These are phyloP conservation scores for Serpula lacrymans DNA, from an alignment of 768 basidiomycete genomes.

Conservation along the genomic window DNA sequence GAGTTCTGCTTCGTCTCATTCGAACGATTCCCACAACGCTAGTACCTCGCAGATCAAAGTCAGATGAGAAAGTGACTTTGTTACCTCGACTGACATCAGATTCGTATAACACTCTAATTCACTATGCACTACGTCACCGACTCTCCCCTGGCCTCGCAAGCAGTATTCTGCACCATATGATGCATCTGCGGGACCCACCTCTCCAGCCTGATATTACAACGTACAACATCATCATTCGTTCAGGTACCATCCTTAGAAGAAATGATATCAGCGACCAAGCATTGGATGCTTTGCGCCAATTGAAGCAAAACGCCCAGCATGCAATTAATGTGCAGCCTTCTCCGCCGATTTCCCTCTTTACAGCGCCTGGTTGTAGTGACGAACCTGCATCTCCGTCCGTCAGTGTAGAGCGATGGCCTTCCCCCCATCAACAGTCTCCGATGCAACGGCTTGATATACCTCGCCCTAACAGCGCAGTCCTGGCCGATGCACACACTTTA, in stretches of 20 bases:
- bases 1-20: constrained; percentile 41
- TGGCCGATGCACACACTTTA: constrained; percentile 45
- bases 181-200: constrained; percentile 33
- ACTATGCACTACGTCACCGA: constrained; percentile 65
- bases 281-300: constrained; percentile 30
- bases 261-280: constrained; percentile 39
- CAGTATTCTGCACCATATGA: constrained; percentile 55
- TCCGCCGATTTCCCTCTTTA: constrained; percentile 8
- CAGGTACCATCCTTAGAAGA: constrained; percentile 47
- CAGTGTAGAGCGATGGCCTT: constrained; percentile 7
- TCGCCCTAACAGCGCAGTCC: constrained; percentile 7
- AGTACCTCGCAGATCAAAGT: constrained; percentile 13
- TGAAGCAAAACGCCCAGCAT: constrained; percentile 17
- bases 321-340: constrained; percentile 19
- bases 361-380: too few species aligned
- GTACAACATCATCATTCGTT: constrained; percentile 57
- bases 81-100: constrained; percentile 35
- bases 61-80: constrained; percentile 8
- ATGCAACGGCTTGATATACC: too few species aligned
- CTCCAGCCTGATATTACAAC: constrained; percentile 48
- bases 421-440: constrained; percentile 4
- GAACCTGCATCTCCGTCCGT: too few species aligned
- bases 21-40: constrained; percentile 24
- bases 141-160: constrained; percentile 46
- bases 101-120: constrained; percentile 59